phyloP scores from a whole-genome alignment of 768 basidiomycete genomes.

The Omphalotus guepiniiformis region DNA sequence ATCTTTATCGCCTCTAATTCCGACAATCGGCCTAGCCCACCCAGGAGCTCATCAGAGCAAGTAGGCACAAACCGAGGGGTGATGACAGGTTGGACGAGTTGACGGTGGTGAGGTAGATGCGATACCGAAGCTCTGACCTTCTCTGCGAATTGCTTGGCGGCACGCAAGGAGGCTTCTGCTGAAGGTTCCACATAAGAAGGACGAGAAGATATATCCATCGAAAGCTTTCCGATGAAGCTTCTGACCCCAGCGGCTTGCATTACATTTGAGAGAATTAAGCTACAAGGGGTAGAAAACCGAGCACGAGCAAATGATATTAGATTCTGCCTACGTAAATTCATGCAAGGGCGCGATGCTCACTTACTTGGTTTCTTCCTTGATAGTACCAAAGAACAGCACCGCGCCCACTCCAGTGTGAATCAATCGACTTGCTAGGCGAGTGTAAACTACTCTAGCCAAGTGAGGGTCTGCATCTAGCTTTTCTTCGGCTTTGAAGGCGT shows the following conservation, averaged over 20 bases:
- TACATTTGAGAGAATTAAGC: conserved; percentile 70
- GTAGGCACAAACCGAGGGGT: conserved; percentile 91
- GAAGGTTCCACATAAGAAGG: conserved; percentile 69
- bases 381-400: conserved; percentile 79
- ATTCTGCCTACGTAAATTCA: too few relatives aligned
- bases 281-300: too few relatives aligned
- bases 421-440: conserved; percentile 59
- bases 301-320: too few relatives aligned
- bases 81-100: conserved; percentile 72
- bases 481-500: conserved; percentile 82
- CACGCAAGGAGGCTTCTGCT: conserved; percentile 39
- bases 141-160: conserved; percentile 53
- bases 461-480: conserved; percentile 55
- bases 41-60: conserved; percentile 69
- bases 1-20: conserved; percentile 43
- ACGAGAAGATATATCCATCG: conserved; percentile 79
- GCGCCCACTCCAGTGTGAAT: conserved; percentile 73
- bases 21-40: conserved; percentile 56
- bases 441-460: conserved; percentile 67
- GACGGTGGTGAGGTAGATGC: conserved; percentile 34
- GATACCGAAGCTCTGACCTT: conserved; percentile 33
- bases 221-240: conserved; percentile 85
- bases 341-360: too few relatives aligned
- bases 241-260: conserved; percentile 73
- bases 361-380: conserved; percentile 79